A percentile compares a stretch with the other conserved stretches of the same genome.
Conservation (phyloP, 441 rosid genomes). For the Melastoma candidum region DNA sequence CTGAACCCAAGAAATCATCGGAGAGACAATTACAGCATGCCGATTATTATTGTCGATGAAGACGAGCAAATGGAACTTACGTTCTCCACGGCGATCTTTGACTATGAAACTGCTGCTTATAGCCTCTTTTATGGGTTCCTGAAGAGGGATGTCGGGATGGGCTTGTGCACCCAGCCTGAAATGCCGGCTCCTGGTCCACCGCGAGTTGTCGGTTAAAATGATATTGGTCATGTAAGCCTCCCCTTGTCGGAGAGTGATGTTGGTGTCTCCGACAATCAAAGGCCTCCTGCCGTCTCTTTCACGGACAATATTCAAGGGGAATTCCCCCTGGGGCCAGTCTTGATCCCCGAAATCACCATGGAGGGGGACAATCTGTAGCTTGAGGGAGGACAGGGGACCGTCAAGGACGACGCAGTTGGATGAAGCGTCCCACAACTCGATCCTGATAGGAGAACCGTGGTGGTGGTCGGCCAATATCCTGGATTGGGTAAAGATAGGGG, state of each 20-base stretch:
- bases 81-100: constrained; percentile 76
- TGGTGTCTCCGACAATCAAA: constrained; percentile 51
- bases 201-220: constrained; percentile 62
- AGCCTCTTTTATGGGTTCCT: constrained; percentile 46
- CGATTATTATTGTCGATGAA: neutral
- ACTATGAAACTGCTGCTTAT: constrained; percentile 55
- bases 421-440: constrained; percentile 38
- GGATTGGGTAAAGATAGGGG: constrained; percentile 41
- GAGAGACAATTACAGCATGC: too few relatives aligned
- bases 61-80: constrained; percentile 28
- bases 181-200: constrained; percentile 64
- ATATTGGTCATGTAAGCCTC: constrained; percentile 33
- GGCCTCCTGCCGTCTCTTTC: constrained; percentile 64
- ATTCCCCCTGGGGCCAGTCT: constrained; percentile 42
- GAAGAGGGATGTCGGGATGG: constrained; percentile 17
- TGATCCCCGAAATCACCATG: constrained; percentile 51
- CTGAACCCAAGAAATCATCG: constrained; percentile 22
- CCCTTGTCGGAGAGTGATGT: constrained; percentile 36
- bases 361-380: constrained; percentile 47
- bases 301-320: constrained; percentile 30
- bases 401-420: constrained; percentile 23
- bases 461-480: constrained; percentile 27
- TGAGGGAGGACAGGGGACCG: constrained; percentile 41
- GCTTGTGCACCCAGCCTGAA: constrained; percentile 63
- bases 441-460: constrained; percentile 26